Evolutionary conservation across 306 rosid species (phyloP).

Genomic region (Hylodesmum podocarpum): DNA sequence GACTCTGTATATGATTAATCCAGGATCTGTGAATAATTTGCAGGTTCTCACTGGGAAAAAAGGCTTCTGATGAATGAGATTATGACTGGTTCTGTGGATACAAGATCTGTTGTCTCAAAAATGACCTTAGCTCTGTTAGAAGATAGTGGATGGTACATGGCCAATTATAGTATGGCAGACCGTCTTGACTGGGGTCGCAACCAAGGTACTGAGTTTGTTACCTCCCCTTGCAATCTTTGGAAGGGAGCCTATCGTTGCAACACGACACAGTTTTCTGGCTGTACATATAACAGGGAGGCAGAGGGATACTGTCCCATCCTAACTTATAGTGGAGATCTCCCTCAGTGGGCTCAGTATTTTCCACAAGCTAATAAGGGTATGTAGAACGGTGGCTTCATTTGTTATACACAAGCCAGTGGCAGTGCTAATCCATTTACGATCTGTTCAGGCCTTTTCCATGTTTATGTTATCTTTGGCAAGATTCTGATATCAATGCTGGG

Average conservation of each 20-base stretch:
- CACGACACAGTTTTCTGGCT: conserved; percentile 87
- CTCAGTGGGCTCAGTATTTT: conserved; percentile 94
- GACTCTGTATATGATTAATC: neutral
- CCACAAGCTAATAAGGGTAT: conserved; percentile 91
- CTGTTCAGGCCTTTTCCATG: neutral
- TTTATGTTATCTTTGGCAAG: neutral
- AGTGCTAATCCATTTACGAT: neutral
- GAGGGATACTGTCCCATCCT: conserved; percentile 98
- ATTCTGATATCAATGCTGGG: neutral
- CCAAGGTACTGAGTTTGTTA: conserved; percentile 91
- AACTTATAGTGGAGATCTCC: conserved; percentile 86
- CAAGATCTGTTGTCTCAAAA: conserved; percentile 96
- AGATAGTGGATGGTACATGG: conserved; percentile 98
- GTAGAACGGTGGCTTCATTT: conserved; percentile 21
- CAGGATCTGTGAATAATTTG: conserved; percentile 19
- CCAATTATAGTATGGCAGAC: conserved; percentile 98
- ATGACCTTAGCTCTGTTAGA: conserved; percentile 95
- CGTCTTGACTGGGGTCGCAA: conserved; percentile 96
- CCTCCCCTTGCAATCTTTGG: conserved; percentile 89
- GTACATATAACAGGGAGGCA: conserved; percentile 98
- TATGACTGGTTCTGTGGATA: conserved; percentile 99
- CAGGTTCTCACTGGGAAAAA: conserved; percentile 99
- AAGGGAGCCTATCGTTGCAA: conserved; percentile 98
- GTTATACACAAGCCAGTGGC: neutral
- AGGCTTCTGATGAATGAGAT: conserved; percentile 98